Evolutionary conservation across 2,329 filamentous ascomycete genomes (phyloP), one percentile per base, ranked within the genome.

Genomic region (Colletotrichum simmondsii): DNA sequence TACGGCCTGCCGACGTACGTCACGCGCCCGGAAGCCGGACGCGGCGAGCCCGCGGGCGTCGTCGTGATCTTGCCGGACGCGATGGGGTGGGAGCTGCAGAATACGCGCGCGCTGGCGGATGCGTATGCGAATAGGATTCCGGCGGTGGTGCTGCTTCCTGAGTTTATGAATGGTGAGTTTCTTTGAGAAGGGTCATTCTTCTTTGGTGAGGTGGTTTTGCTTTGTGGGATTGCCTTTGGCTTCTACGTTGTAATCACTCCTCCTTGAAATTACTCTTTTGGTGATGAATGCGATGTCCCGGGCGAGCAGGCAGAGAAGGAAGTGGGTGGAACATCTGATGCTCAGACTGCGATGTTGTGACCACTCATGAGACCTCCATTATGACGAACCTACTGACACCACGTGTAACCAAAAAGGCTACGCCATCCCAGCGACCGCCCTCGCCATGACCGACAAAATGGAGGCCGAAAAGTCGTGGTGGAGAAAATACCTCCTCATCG

Each of bases 41-140:
- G 61, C 42, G 42, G 42, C 42, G 70, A 72, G 60, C 70, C 81
- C n/a, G 85, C 84, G 49, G 88, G 83, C 12, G 85, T 89, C 71
- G 79, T 91, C 11, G 85, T 90, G 54, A 82, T 90, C 62, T 82
- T 91, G 37, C 83, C 88, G 0, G 89, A 91, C 76, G 85, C 85
- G 0, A 90, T 90, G 75, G 89, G 89, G 19, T 88, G 87, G 84
- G 81, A 83, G 2, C 86, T 90, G 74, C 79, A 85, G 26, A 91
- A 91, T 78, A 85, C 84, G 64, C 83, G 86, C 49, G 78, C 90
- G 6, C 78, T 91, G 42, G 88, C 87, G 5, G 89, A 91, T 75
- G 79, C 80, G 54, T 89, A 89, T 75, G 88, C 88, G n/a, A 81
- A 83, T 71, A 86, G 86, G 76, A 85, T 85, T 5, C 80, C 81